Conservation (phyloP, 23 red algal genomes). For the Gracilaria domingensis region DNA sequence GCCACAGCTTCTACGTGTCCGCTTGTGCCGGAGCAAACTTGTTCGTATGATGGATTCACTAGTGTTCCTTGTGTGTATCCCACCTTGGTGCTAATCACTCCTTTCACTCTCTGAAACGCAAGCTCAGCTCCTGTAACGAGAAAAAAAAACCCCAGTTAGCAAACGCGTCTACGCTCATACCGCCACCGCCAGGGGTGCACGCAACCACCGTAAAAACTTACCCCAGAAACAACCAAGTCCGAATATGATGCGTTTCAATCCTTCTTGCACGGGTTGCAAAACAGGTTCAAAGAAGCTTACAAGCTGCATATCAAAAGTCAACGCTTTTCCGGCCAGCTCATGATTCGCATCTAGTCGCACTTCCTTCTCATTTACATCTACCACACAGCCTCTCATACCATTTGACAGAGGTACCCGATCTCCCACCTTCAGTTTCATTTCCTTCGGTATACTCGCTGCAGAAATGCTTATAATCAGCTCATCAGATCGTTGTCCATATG, state of each 20-base stretch:
- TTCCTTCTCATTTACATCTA: constrained; percentile 35
- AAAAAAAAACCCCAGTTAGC: constrained; percentile 1
- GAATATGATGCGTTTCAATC: constrained; percentile 52
- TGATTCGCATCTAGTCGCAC: constrained; percentile 77
- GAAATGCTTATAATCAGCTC: constrained; percentile 58
- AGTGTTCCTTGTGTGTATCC: constrained; percentile 77
- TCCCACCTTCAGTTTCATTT: constrained; percentile 49
- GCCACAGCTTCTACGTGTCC: constrained; percentile 81
- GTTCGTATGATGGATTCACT: constrained; percentile 62
- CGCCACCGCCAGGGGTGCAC: not conserved
- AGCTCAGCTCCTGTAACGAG: constrained; percentile 46
- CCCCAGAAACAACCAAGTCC: constrained; percentile 90
- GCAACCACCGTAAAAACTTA: constrained; percentile 29
- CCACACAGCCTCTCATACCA: constrained; percentile 47
- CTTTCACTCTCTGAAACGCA: constrained; percentile 55
- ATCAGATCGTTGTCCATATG: constrained; percentile 64
- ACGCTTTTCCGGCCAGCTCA: constrained; percentile 72
- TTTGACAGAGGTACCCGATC: constrained; percentile 60
- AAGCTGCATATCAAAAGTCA: constrained; percentile 84
- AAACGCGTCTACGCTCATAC: not conserved
- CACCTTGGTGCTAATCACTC: constrained; percentile 70
- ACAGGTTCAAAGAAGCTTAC: constrained; percentile 60
- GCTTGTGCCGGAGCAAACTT: constrained; percentile 75
- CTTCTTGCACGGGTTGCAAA: constrained; percentile 8
- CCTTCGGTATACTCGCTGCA: constrained; percentile 20